Evolutionary conservation across 2,329 filamentous ascomycete genomes (phyloP), one percentile per base, ranked within the genome.

Genomic region (Endoconidiophora polonica): DNA sequence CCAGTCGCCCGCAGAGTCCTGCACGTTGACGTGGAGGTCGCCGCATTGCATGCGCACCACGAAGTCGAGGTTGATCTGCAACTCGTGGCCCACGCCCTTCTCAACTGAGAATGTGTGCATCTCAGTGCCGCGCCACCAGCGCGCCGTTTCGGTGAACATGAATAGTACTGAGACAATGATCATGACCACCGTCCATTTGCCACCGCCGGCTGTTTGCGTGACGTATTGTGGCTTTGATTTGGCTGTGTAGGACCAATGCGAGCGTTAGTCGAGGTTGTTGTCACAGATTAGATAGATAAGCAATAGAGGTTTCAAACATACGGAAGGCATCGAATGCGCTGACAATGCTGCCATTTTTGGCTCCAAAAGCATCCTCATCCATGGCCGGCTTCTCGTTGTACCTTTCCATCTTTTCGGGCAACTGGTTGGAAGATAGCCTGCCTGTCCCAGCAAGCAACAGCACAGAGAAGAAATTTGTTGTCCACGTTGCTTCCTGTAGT

Each of bases 321-420:
- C 87, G 90, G 65, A 98, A 98, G 57, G 88, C 90, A 70, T 98
- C 91, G 66, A 98, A 98, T 53, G 90, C 87, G 65, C 81, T 81
- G 60, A 94, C 77, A 52, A 81, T 75, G 63, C 67, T 71, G 50
- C 76, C 72, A 6, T 47, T 38, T 62, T 81, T 81, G 58, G 85
- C 80, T 60, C 77, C 83, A 68, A 94, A 94, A 56, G 77, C 69
- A 63, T 83, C 82, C 59, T 94, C 87, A 60, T 87, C 74, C 58
- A 88, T 54, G 50, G 49, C 49, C 45, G 23, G 42, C 20, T 48
- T 74, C 57, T 71, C 71, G 58, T 76, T 73, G 58, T 79, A 71
- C 68, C 82, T 88, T 60, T 82, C 83, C 73, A 91, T 85, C 86
- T 94, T 91, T 39, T 43, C 58, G 37, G 37, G 38, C 33, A 43